Conservation (phyloP, 2,329 filamentous ascomycete species). For the Nigrograna mackinnonii region DNA sequence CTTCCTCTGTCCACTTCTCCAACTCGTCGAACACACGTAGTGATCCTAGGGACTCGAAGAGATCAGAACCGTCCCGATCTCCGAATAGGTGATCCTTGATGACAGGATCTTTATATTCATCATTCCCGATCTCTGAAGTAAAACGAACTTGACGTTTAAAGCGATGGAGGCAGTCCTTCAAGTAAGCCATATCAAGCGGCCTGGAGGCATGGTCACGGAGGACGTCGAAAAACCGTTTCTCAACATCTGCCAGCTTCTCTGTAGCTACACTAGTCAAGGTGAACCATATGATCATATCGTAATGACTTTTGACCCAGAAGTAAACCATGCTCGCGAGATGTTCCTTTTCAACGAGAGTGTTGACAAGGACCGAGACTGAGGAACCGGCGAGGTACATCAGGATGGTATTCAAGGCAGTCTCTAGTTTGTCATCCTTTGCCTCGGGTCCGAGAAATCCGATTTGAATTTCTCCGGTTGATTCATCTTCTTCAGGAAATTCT, state of each 20-base stretch:
- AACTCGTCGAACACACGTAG: constrained; percentile 65
- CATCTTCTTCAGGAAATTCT: constrained; percentile 95
- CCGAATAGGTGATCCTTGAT: constrained; percentile 95
- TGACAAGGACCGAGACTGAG: constrained; percentile 89
- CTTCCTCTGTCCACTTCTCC: constrained; percentile 76
- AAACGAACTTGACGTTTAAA: constrained; percentile 83
- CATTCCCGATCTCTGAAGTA: constrained; percentile 77
- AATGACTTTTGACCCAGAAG: constrained; percentile 77
- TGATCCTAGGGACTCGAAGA: constrained; percentile 43
- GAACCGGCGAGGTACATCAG: constrained; percentile 90
- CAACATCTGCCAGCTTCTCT: constrained; percentile 79
- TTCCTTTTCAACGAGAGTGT: constrained; percentile 89
- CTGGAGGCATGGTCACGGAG: constrained; percentile 79
- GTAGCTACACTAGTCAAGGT: constrained; percentile 86
- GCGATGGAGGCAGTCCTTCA: constrained; percentile 83
- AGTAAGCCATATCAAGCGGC: constrained; percentile 85
- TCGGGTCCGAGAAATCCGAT: constrained; percentile 86
- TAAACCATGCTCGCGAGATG: constrained; percentile 86
- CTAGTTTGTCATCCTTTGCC: constrained; percentile 65
- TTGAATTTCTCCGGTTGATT: constrained; percentile 85
- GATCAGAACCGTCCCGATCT: constrained; percentile 70
- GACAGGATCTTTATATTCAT: constrained; percentile 81
- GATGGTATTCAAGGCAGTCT: constrained; percentile 76
- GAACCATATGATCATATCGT: constrained; percentile 83
- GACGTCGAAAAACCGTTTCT: constrained; percentile 82